These are phyloP conservation scores for Elsinoe perseae DNA, from an alignment of 2,329 filamentous ascomycete species.

Conservation along the genomic window DNA sequence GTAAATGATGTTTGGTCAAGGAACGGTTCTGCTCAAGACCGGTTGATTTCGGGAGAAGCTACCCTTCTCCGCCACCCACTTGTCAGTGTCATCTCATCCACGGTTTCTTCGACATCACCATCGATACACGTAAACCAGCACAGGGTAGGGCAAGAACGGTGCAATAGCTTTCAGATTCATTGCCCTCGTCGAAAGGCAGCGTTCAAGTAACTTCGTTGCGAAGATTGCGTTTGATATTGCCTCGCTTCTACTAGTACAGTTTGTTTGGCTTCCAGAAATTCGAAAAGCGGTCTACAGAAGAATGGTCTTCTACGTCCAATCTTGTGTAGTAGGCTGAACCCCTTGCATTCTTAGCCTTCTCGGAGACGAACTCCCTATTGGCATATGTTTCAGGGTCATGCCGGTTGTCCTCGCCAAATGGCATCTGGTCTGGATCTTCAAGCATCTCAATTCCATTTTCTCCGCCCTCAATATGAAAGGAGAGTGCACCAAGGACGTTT, in stretches of 20 bases:
- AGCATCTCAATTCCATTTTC: too few relatives aligned
- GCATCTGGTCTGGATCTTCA: too few relatives aligned
- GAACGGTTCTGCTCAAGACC: neutral
- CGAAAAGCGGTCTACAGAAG: slow-evolving; percentile 22
- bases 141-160: neutral
- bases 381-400: too few relatives aligned
- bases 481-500: too few relatives aligned
- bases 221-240: too few relatives aligned
- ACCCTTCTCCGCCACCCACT: neutral
- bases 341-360: neutral
- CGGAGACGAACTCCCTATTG: too few relatives aligned
- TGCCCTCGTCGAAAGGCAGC: too few relatives aligned
- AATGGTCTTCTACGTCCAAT: neutral
- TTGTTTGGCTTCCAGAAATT: slow-evolving; percentile 41
- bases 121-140: neutral
- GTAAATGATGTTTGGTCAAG: neutral
- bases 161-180: neutral
- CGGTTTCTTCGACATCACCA: neutral
- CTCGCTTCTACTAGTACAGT: slow-evolving; percentile 39
- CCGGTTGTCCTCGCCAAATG: too few relatives aligned
- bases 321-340: neutral
- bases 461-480: too few relatives aligned
- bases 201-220: too few relatives aligned
- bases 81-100: neutral
- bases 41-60: slow-evolving; percentile 12